Evolutionary conservation across 805 yeast species (phyloP), one percentile per base, ranked within the genome.

Genomic region (Metschnikowia reukaufii): DNA sequence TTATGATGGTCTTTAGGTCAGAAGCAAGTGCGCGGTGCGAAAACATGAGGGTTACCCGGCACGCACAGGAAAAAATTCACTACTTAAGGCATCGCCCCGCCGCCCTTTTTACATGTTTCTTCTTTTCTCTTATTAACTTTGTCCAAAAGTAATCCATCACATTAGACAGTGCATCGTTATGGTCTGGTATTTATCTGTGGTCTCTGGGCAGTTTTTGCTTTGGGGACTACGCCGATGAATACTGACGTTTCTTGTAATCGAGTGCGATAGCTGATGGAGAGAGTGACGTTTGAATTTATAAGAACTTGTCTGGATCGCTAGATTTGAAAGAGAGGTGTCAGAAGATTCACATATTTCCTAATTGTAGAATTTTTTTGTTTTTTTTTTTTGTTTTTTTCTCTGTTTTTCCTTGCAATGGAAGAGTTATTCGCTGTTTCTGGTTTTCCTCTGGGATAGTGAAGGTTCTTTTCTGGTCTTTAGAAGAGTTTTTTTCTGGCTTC

Each of bases 141-240:
- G 83, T 81, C 84, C 84, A 77, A 79, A 79, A 76, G 73, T 74
- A 63, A 70, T 77, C 85, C 84, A 72, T 78, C 82, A 74, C 82
- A 66, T 62, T 66, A 81, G 86, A 81, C 86, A 81, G 86, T 81
- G 80, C 85, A 69, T 61, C 63, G 57, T 47, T 63, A 65, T 66
- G 66, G 60, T 52, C 58, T 43, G 51, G 49, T 41, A 45, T 40
- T 29, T 47, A 50, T 52, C 47, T 44, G 57, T 44, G 54, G 46
- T 30, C 44, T 45, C 52, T 50, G 48, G 50, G 48, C 72, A 66
- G 73, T 67, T 66, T 56, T 68, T 69, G 72, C 47, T 17, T 41
- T 42, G 42, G 36, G 44, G 30, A 39, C 48, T 40, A 37, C 55
- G 48, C 47, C 42, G 48, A 36, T 44, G 16, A 43, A 20, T 25